Percentiles rank a stretch among this genome's conserved stretches.
phyloP scores from a whole-genome alignment of 2,329 filamentous ascomycete genomes.

The Scedosporium minutisporum region DNA sequence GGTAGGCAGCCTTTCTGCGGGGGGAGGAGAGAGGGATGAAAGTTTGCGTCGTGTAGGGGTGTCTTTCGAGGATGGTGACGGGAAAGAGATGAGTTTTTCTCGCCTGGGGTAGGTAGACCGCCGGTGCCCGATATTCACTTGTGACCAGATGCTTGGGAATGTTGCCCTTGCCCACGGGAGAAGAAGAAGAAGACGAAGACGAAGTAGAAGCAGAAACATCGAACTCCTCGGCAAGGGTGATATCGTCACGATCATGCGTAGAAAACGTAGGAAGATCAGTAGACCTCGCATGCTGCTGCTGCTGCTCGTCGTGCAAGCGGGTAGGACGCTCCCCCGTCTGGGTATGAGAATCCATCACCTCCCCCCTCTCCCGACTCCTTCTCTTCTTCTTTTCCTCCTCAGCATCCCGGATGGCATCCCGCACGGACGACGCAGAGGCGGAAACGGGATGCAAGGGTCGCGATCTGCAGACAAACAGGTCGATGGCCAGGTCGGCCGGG shows the following conservation, averaged over 20 bases:
- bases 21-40: slow-evolving; percentile 66
- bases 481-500: slow-evolving; percentile 57
- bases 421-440: neutral
- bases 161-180: neutral
- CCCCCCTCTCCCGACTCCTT: neutral
- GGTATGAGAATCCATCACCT: neutral
- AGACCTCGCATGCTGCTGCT: neutral
- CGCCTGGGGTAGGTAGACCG: slow-evolving; percentile 6
- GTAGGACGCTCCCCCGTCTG: neutral
- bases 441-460: slow-evolving; percentile 15
- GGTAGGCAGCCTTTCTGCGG: slow-evolving; percentile 43
- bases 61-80: slow-evolving; percentile 70
- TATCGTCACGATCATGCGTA: neutral
- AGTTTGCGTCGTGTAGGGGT: slow-evolving; percentile 90
- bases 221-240: neutral
- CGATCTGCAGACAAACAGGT: slow-evolving; percentile 72
- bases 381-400: neutral
- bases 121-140: no score
- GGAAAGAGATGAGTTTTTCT: slow-evolving; percentile 38
- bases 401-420: neutral
- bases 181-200: slow-evolving; percentile 7
- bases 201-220: neutral
- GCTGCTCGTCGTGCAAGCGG: neutral
- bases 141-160: no score
- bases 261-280: neutral